These are phyloP conservation scores for Durio zibethinus DNA, from an alignment of 345 rosid species.

Conservation along the genomic window DNA sequence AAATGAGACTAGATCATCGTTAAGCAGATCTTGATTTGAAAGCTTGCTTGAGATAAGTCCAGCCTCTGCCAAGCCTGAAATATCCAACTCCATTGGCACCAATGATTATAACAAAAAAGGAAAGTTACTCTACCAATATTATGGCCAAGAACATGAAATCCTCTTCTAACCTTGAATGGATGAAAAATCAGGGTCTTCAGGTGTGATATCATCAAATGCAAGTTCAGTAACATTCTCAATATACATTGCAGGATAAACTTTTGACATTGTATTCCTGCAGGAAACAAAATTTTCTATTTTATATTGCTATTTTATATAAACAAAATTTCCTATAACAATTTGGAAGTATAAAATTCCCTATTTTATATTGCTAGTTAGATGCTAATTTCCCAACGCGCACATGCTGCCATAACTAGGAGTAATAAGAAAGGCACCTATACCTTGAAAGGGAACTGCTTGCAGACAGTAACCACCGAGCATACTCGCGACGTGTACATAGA, in stretches of 20 bases:
- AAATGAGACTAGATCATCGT: constrained; percentile 37
- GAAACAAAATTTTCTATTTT: no score
- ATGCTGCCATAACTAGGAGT: constrained; percentile 6
- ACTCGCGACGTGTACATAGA: constrained; percentile 90
- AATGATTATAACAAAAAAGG: constrained; percentile 5
- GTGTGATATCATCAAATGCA: constrained; percentile 83
- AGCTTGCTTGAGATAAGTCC: constrained; percentile 96
- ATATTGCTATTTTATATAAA: no score
- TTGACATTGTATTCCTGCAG: constrained; percentile 70
- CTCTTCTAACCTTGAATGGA: constrained; percentile 79
- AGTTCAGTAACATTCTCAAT: constrained; percentile 86
- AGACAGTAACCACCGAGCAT: constrained; percentile 91
- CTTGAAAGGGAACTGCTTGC: constrained; percentile 85
- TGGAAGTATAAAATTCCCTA: no score
- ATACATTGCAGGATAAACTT: constrained; percentile 88
- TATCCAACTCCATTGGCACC: constrained; percentile 23
- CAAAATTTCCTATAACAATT: no score
- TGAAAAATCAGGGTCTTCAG: constrained; percentile 86
- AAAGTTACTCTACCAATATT: constrained; percentile 3
- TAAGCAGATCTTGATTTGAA: constrained; percentile 57
- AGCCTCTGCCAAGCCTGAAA: constrained; percentile 95
- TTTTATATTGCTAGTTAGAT: not conserved
- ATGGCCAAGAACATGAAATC: not conserved
- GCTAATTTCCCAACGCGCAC: constrained; percentile 18
- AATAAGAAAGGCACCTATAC: constrained; percentile 36